Conservation (phyloP, 202 grass and related monocot genomes). For the Zoysia matrella region DNA sequence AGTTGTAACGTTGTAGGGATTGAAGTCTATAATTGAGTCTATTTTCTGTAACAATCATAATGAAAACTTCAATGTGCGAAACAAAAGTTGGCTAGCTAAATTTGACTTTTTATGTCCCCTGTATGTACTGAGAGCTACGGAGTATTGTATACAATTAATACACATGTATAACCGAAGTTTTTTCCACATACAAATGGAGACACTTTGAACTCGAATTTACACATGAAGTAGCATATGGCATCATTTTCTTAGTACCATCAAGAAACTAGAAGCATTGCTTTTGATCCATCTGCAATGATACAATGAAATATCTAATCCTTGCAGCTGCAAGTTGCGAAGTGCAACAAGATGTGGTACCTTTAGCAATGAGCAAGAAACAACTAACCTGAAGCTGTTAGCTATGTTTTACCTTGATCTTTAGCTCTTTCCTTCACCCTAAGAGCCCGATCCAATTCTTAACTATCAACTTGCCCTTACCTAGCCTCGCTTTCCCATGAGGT, state of each 20-base stretch:
- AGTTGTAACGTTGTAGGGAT: not conserved
- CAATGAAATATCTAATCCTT: too few species aligned
- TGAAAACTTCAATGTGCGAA: not conserved
- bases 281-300: not conserved
- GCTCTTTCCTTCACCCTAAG: too few species aligned
- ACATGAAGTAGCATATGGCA: not conserved
- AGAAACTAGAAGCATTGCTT: not conserved
- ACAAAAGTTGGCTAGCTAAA: not conserved
- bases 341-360: constrained; percentile 1
- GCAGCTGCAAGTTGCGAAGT: constrained; percentile 9
- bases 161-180: not conserved
- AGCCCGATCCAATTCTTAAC: too few species aligned
- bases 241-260: constrained; percentile 11
- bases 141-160: not conserved
- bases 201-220: not conserved
- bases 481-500: not conserved
- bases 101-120: not conserved
- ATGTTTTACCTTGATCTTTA: not conserved
- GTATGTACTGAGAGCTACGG: not conserved
- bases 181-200: not conserved
- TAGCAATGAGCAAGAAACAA: constrained; percentile 27
- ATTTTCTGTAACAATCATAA: not conserved
- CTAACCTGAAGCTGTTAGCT: not conserved
- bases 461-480: not conserved
- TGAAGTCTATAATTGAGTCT: not conserved